These are phyloP conservation scores for Leccinum variicolor DNA, from an alignment of 768 basidiomycete genomes.

Conservation along the genomic window DNA sequence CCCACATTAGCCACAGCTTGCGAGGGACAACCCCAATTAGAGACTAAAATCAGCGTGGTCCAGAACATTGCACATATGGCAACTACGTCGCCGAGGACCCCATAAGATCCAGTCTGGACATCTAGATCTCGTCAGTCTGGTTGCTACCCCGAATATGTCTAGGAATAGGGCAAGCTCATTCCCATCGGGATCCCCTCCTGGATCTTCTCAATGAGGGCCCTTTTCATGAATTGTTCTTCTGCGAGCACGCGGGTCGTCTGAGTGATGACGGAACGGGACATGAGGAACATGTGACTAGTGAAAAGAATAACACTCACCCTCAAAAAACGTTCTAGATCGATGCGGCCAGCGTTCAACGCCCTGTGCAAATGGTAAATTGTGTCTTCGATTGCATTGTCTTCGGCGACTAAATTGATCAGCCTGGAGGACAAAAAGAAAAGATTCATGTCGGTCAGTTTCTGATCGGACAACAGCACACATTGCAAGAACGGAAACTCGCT, in stretches of 20 bases:
- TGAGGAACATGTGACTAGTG: constrained; percentile 15
- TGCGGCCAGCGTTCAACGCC: constrained; percentile 84
- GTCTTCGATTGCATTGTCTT: constrained; percentile 98
- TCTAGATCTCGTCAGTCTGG: constrained; percentile 24
- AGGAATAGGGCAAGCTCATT: constrained; percentile 36
- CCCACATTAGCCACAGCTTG: constrained; percentile 10
- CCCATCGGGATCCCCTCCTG: constrained; percentile 54
- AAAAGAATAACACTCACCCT: constrained; percentile 54
- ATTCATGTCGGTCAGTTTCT: constrained; percentile 15
- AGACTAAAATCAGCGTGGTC: constrained; percentile 20
- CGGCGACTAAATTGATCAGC: constrained; percentile 95
- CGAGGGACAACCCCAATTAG: constrained; percentile 23
- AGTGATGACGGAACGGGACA: constrained; percentile 15
- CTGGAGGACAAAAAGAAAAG: constrained; percentile 38
- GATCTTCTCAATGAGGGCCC: constrained; percentile 93
- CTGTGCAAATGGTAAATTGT: constrained; percentile 96
- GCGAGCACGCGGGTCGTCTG: constrained; percentile 84
- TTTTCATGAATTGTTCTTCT: constrained; percentile 96
- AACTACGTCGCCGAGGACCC: constrained; percentile 35
- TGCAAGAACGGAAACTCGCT: constrained; percentile 46
- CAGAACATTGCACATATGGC: constrained; percentile 36
- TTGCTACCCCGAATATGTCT: constrained; percentile 38
- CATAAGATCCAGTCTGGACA: constrained; percentile 23
- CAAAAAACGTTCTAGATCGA: constrained; percentile 93
- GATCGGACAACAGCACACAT: neutral